Evolutionary conservation across 2,329 filamentous ascomycete species (phyloP), one percentile per base, ranked within the genome.

Genomic region (Coleophoma crateriformis): DNA sequence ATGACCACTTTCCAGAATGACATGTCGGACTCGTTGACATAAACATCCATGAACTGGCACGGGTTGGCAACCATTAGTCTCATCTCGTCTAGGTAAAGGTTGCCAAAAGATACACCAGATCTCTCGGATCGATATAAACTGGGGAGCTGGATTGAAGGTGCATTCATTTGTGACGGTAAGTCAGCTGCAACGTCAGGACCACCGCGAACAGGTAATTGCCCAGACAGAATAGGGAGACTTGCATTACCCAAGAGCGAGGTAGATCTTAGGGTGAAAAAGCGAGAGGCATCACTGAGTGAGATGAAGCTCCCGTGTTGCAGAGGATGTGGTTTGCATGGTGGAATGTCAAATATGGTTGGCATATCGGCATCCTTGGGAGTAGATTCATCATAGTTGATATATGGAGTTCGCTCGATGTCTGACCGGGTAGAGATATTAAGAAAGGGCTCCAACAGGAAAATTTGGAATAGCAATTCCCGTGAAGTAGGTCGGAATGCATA

Each of bases 1-100:
- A 87, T 81, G 51, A 73, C 66, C 50, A 85, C 74, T 51, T 82
- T 77, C 84, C 84, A 87, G 46, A 60, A 57, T 7, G 47, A 41
- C 52, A 60, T 58, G 35, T 60, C 49, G 15, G 45, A 51, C 42
- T 60, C 53, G 27, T 50, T 57, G 34, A 60, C 54, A 37, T 58
- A 60, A 33, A 57, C 49, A 47, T 58, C 57, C 48, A 57, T 57
- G 33, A 53, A 53, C 7, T 47, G 45, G 39, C 56, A 51, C 13
- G 51, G 57, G 15, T 57, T 54, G 20, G 55, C 51, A 1, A 49
- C 42, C 46, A 56, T 58, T 20, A 52, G 49, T 27, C 54, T 55
- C 34, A 58, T 54, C 32, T 60, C 56, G 22, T 50, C 34, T 20
- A 58, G 27, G 39, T 57, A 49, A n/a, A 46, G 20, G 12, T 43